Conservation (phyloP, 2,329 filamentous ascomycete genomes). For the Beauveria rudraprayagi region DNA sequence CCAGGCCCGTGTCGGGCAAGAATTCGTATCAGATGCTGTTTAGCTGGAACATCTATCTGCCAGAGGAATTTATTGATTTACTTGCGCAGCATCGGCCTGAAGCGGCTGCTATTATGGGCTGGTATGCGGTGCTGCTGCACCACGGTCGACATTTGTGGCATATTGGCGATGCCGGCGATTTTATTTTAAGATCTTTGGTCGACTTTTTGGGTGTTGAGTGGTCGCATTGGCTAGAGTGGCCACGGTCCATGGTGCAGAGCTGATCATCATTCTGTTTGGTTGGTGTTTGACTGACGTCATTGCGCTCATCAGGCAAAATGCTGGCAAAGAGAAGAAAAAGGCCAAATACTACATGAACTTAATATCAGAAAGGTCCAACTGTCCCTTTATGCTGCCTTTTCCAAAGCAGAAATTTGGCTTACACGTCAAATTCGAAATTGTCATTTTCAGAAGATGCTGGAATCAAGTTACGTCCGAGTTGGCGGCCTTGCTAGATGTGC, state of each 20-base stretch:
- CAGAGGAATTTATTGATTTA: not conserved
- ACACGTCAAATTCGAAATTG: no score
- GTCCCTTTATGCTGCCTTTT: no score
- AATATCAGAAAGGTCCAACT: no score
- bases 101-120: not conserved
- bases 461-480: no score
- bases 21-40: slow-evolving; percentile 1
- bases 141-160: slow-evolving; percentile 2
- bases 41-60: not conserved
- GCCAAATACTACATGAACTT: no score
- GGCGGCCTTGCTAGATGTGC: not conserved
- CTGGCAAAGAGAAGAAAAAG: no score
- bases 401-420: no score
- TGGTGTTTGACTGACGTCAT: no score
- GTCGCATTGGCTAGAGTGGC: slow-evolving; percentile 4
- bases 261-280: not conserved
- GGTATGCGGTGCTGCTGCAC: slow-evolving; percentile 4
- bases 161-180: not conserved
- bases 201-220: not conserved
- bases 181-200: not conserved
- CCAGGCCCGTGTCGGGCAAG: not conserved
- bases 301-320: no score
- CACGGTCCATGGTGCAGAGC: not conserved
- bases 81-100: not conserved
- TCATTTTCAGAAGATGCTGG: no score